Conservation (phyloP, 1,284 basidiomycete genomes). For the Cryptococcus jaspeensis region DNA sequence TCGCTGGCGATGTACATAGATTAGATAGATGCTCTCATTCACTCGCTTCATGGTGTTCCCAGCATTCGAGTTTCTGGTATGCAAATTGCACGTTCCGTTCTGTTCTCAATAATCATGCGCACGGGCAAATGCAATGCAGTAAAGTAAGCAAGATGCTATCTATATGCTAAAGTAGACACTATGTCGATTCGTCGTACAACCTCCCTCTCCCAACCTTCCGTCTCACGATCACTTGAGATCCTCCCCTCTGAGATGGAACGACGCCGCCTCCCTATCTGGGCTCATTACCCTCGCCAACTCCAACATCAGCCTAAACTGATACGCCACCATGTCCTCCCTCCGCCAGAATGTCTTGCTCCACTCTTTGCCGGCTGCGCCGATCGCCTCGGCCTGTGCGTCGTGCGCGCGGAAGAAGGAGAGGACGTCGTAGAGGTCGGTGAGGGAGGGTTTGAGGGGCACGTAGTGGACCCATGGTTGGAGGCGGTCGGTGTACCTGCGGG, state of each 20-base stretch:
- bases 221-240: slow-evolving; percentile 10
- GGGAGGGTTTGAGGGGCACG: slow-evolving; percentile 60
- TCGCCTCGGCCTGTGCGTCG: slow-evolving; percentile 59
- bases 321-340: slow-evolving; percentile 63
- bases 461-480: slow-evolving; percentile 60
- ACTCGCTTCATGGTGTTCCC: background rate
- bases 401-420: slow-evolving; percentile 62
- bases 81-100: no score
- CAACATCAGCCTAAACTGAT: slow-evolving; percentile 57
- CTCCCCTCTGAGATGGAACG: slow-evolving; percentile 13
- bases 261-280: slow-evolving; percentile 26
- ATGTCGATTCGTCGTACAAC: no score
- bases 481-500: slow-evolving; percentile 36
- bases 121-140: no score
- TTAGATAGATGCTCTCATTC: background rate
- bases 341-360: slow-evolving; percentile 67
- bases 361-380: slow-evolving; percentile 59
- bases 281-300: background rate
- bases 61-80: background rate
- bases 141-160: no score
- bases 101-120: no score
- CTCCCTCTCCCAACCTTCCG: no score
- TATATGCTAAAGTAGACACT: no score
- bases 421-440: slow-evolving; percentile 60
- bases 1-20: no score